These are phyloP conservation scores for Kuraishia piskuri DNA, from an alignment of 805 yeast genomes.

Conservation along the genomic window DNA sequence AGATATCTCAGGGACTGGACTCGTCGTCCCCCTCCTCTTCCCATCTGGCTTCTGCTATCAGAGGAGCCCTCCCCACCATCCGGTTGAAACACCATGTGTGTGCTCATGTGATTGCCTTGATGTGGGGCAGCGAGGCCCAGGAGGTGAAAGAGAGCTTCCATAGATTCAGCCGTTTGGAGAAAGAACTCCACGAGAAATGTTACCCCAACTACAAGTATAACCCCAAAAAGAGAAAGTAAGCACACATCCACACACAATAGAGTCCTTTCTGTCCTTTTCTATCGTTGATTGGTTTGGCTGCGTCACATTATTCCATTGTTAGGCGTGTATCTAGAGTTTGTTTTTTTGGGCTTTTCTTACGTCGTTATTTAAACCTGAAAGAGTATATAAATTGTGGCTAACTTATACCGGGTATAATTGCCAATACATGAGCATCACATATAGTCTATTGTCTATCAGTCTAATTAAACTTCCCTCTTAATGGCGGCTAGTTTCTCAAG, in stretches of 20 bases:
- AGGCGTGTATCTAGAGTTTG: no score
- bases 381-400: no score
- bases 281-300: background rate
- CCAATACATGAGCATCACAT: no score
- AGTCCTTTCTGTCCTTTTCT: background rate
- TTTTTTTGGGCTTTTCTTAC: no score
- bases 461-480: background rate
- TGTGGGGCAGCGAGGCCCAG: constrained; percentile 35
- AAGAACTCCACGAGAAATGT: constrained; percentile 28
- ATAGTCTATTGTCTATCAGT: background rate
- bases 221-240: constrained; percentile 15
- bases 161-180: constrained; percentile 29
- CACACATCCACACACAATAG: background rate
- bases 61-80: constrained; percentile 10
- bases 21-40: background rate
- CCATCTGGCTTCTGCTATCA: constrained; percentile 4
- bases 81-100: constrained; percentile 32
- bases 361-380: no score
- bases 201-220: constrained; percentile 36
- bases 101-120: constrained; percentile 31
- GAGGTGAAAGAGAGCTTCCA: constrained; percentile 28
- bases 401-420: no score
- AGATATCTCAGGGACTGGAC: constrained; percentile 3
- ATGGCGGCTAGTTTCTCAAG: constrained; percentile 4
- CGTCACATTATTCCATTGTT: no score